A percentile compares a stretch with the other conserved stretches of the same genome.
Conservation (phyloP, 106 monocot genomes). For the Triglochin maritima region DNA sequence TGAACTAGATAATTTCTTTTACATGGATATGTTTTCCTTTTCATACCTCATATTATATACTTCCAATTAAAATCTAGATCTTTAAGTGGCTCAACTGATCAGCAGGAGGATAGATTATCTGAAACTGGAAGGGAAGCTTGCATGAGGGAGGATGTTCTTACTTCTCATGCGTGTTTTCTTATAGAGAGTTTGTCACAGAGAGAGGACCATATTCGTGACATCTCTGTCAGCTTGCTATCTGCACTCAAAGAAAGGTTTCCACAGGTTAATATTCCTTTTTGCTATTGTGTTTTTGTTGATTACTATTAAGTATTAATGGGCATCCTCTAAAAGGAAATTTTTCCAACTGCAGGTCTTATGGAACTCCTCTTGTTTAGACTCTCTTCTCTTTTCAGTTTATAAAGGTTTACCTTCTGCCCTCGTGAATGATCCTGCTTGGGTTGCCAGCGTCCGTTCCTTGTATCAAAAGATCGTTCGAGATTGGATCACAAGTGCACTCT, state of each 20-base stretch:
- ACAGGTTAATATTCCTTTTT: constrained; percentile 38
- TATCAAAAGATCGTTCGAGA: constrained; percentile 89
- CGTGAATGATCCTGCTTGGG: constrained; percentile 91
- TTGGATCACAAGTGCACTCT: constrained; percentile 91
- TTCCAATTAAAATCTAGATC: background rate
- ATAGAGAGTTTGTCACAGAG: constrained; percentile 92
- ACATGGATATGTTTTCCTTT: no score
- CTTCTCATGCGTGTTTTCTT: constrained; percentile 85
- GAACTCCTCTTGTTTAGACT: constrained; percentile 82
- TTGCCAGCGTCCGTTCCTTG: constrained; percentile 66
- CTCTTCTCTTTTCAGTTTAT: constrained; percentile 88
- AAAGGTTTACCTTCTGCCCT: constrained; percentile 66
- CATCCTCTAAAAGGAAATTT: background rate
- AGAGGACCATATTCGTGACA: constrained; percentile 91
- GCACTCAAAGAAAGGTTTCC: constrained; percentile 86
- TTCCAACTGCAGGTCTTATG: constrained; percentile 65
- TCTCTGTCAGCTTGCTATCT: constrained; percentile 63
- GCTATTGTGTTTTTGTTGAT: background rate
- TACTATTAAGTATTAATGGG: background rate
- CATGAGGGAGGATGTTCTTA: constrained; percentile 59
- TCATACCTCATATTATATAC: background rate
- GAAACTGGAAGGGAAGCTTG: constrained; percentile 84
- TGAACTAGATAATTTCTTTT: no score
- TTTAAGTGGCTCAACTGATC: constrained; percentile 5
- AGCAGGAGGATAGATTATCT: constrained; percentile 80